Evolutionary conservation across 805 yeast species (phyloP), one percentile per base, ranked within the genome.

Genomic region (Myxozyma kluyveri): DNA sequence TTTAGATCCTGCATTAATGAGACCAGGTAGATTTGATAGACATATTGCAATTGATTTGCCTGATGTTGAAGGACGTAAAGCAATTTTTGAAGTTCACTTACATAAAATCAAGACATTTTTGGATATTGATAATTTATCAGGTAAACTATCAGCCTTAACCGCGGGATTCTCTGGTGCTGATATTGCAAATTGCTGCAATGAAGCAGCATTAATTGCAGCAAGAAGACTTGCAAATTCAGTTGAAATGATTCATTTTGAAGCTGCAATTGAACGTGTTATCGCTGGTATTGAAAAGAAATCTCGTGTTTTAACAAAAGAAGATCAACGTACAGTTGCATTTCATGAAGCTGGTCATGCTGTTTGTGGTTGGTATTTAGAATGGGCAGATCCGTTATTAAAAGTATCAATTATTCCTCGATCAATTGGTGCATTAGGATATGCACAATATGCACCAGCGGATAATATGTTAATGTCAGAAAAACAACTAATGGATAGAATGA

Each of bases 341-440:
- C 99, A 95, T 67, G 99, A 93, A 70, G 99, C 99, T 2, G 99
- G 99, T 3, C 99, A 95, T 71, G 99, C 99, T 9, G 81, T 93
- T 55, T 90, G 98, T 69, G 99, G 99, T 10, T 93, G 99, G 99
- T 89, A 75, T 65, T 77, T 93, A 64, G 80, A 86, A 68, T 78
- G 79, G 69, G 96, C 98, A 1, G 96, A 91, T 67, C 99, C 99
- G 5, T 74, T 95, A 51, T 75, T 93, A 54, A 93, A 93, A 74
- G 99, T 93, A 18, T 88, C 97, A 14, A 93, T 95, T 63, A 88
- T 93, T 56, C 99, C 99, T 37, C 80, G 98, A 64, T 98, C 98
- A 14, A 93, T 86, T 70, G 96, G 96, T 59, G 96, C 98, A 2
- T 76, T 93, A 47, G 99, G 99, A 21, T 93, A 95, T 68, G 99